Conservation (phyloP, 1,139 yeast genomes). For the Meyerozyma smithsonii region DNA sequence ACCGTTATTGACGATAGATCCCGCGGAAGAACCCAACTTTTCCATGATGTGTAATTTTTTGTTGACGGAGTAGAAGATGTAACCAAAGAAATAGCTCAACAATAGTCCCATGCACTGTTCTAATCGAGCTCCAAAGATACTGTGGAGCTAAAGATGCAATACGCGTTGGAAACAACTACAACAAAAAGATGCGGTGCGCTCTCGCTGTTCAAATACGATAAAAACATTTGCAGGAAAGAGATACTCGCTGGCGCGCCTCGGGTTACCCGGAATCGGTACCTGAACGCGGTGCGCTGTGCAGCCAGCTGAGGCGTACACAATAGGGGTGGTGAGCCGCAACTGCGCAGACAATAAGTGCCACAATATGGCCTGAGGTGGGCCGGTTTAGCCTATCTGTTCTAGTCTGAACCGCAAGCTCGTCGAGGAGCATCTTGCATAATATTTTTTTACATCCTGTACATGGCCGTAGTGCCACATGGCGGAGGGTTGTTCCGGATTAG, state of each 20-base stretch:
- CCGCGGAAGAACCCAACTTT: slow-evolving; percentile 23
- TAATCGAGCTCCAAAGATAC: background rate
- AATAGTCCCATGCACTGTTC: slow-evolving; percentile 37
- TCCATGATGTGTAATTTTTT: slow-evolving; percentile 24
- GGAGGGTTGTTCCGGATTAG: too few species aligned
- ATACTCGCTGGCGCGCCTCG: background rate
- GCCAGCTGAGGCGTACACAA: background rate
- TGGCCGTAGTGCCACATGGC: too few species aligned
- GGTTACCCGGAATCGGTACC: slow-evolving; percentile 3
- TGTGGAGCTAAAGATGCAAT: background rate
- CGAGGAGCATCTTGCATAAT: too few species aligned
- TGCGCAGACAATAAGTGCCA: too few species aligned
- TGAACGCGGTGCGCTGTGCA: background rate
- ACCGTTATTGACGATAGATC: slow-evolving; percentile 67
- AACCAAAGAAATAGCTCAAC: slow-evolving; percentile 37
- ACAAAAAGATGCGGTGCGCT: background rate
- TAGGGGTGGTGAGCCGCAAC: too few species aligned
- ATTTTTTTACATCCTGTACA: too few species aligned
- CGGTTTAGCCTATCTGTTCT: too few species aligned
- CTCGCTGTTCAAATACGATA: background rate
- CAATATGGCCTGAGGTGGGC: too few species aligned
- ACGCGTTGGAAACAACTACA: background rate
- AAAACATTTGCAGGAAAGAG: slow-evolving; percentile 1
- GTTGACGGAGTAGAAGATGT: slow-evolving; percentile 28
- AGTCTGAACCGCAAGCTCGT: too few species aligned